A percentile compares a stretch with the other conserved stretches of the same genome.
These are phyloP conservation scores for Mallotus japonicus DNA, from an alignment of 441 rosid genomes.

Conservation along the genomic window DNA sequence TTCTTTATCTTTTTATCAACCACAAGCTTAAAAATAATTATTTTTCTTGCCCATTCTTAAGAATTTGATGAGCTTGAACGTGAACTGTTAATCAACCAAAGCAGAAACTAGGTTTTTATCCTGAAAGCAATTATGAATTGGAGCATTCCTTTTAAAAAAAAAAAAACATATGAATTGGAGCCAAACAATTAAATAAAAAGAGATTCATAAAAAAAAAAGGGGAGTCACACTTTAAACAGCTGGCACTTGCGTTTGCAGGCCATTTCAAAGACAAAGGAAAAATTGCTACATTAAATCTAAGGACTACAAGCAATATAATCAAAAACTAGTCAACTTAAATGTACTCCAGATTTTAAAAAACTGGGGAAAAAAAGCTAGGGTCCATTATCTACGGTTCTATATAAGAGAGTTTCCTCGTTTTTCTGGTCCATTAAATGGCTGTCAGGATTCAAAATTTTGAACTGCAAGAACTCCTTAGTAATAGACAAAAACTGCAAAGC, in stretches of 20 bases:
- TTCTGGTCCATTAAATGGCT: background rate
- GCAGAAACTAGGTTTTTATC: too few relatives aligned
- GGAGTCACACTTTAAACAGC: background rate
- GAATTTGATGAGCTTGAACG: too few relatives aligned
- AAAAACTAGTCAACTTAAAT: background rate
- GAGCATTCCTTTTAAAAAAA: too few relatives aligned
- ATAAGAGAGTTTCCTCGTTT: too few relatives aligned
- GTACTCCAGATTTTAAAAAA: background rate
- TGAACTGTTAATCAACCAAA: too few relatives aligned
- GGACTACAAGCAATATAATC: background rate
- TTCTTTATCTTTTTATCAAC: too few relatives aligned
- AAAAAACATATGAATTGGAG: too few relatives aligned
- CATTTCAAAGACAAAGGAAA: background rate
- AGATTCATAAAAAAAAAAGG: too few relatives aligned
- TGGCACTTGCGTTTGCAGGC: background rate
- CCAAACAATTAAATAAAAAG: too few relatives aligned
- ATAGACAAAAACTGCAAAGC: background rate
- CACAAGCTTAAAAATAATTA: too few relatives aligned
- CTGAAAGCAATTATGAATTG: too few relatives aligned
- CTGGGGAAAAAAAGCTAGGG: background rate
- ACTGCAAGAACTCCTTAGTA: background rate
- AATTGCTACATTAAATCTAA: background rate
- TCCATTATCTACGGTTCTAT: background rate
- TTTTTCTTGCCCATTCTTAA: too few relatives aligned
- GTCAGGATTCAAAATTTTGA: slow-evolving; percentile 2